Percentiles rank a stretch among this genome's conserved stretches.
Evolutionary conservation across 2,329 filamentous ascomycete genomes (phyloP).

Genomic region (Fusarium coicis): DNA sequence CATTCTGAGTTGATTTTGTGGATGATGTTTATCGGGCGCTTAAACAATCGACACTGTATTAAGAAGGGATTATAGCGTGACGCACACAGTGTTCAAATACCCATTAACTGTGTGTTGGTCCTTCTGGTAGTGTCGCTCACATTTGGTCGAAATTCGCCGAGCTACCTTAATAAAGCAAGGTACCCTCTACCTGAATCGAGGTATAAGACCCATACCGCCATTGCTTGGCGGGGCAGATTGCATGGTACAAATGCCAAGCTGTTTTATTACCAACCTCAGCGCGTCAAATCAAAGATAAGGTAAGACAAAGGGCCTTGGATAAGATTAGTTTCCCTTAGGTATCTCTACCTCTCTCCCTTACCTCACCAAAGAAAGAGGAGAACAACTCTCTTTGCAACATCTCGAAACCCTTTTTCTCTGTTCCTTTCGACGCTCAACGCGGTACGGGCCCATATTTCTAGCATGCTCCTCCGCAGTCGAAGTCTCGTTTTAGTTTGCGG

Average conservation of each 20-base stretch:
- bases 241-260: constrained; percentile 17
- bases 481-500: constrained; percentile 32
- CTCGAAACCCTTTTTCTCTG: neutral
- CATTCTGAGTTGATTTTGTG: constrained; percentile 2
- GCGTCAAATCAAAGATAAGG: constrained; percentile 11
- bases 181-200: constrained; percentile 20
- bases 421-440: neutral
- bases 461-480: constrained; percentile 40
- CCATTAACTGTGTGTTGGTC: constrained; percentile 27
- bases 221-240: constrained; percentile 11
- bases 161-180: neutral
- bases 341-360: constrained; percentile 1
- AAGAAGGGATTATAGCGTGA: rapidly evolving
- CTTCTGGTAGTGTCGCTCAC: constrained; percentile 3
- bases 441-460: constrained; percentile 17
- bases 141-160: neutral
- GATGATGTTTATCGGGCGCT: neutral
- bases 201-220: constrained; percentile 1
- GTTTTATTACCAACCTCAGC: constrained; percentile 23
- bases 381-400: constrained; percentile 1
- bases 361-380: constrained; percentile 4
- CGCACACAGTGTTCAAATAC: neutral
- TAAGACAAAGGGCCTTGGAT: constrained; percentile 7
- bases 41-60: constrained; percentile 2
- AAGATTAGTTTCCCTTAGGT: constrained; percentile 14